phyloP scores from a whole-genome alignment of 768 basidiomycete genomes.

The Panaeolus papilionaceus region DNA sequence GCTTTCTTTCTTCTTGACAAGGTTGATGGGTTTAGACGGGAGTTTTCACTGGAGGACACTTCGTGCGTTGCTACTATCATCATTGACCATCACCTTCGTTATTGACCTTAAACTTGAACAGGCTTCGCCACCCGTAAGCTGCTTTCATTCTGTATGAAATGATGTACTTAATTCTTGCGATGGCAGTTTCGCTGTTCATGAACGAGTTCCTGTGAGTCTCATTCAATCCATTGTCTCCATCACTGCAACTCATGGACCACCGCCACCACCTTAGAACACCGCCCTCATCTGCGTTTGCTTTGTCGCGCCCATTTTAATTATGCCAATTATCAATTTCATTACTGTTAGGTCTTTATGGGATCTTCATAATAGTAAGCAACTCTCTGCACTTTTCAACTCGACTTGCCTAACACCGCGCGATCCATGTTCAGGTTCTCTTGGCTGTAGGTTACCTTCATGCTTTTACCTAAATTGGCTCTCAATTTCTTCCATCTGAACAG shows the following conservation, averaged over 20 bases:
- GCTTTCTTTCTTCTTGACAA: slow-evolving; percentile 67
- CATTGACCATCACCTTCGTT: slow-evolving; percentile 15
- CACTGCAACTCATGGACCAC: slow-evolving; percentile 6
- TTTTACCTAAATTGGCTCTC: slow-evolving; percentile 15
- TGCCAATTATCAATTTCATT: slow-evolving; percentile 70
- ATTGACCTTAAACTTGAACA: slow-evolving; percentile 30
- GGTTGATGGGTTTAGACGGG: slow-evolving; percentile 75
- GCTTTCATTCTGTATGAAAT: slow-evolving; percentile 13
- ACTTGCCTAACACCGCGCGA: neutral
- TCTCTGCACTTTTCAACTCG: neutral
- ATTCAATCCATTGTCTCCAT: slow-evolving; percentile 17
- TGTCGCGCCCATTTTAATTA: slow-evolving; percentile 72
- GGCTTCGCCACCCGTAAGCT: slow-evolving; percentile 49
- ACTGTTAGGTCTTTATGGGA: slow-evolving; percentile 92
- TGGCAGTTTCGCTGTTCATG: slow-evolving; percentile 69
- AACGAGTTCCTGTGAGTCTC: slow-evolving; percentile 74
- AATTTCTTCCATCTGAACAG: slow-evolving; percentile 37
- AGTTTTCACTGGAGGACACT: slow-evolving; percentile 80
- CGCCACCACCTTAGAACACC: slow-evolving; percentile 39
- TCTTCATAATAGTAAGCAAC: slow-evolving; percentile 66
- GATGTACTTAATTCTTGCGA: slow-evolving; percentile 7
- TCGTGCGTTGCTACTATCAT: slow-evolving; percentile 53
- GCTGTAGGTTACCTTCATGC: slow-evolving; percentile 38
- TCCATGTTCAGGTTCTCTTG: slow-evolving; percentile 42
- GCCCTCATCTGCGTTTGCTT: slow-evolving; percentile 59